These are phyloP conservation scores for Aspergillus mulundensis DNA, from an alignment of 495 filamentous ascomycete species.

Conservation along the genomic window DNA sequence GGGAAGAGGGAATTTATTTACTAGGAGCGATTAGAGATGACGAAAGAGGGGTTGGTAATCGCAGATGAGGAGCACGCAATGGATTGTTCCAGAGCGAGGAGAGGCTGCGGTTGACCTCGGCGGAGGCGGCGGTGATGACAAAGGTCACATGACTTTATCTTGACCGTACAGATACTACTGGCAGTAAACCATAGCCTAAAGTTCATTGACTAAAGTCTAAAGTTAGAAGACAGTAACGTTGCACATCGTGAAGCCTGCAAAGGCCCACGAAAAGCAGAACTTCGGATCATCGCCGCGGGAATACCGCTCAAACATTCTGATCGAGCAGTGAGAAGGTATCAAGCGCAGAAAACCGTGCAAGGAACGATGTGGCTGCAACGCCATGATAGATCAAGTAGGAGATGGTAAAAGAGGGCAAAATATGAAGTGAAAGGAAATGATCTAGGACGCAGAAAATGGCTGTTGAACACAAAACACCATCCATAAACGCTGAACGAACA, in stretches of 20 bases:
- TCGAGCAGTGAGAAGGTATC: constrained; percentile 6
- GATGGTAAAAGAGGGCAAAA: constrained; percentile 1
- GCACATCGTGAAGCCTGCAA: not conserved
- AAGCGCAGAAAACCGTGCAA: constrained; percentile 15
- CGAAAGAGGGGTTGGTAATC: constrained; percentile 6
- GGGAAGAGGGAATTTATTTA: constrained; percentile 2
- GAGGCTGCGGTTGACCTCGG: not conserved
- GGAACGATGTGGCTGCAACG: constrained; percentile 1
- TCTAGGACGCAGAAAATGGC: constrained; percentile 32
- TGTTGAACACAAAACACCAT: constrained; percentile 28
- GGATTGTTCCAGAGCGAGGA: constrained; percentile 1
- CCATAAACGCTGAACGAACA: constrained; percentile 31
- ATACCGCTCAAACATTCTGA: not conserved
- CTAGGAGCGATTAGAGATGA: not conserved
- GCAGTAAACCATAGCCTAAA: not conserved
- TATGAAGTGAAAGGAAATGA: constrained; percentile 15
- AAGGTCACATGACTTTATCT: not conserved
- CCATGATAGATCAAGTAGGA: constrained; percentile 8
- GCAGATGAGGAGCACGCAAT: not conserved
- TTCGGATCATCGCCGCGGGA: not conserved
- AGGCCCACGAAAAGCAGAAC: not conserved
- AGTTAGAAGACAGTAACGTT: not conserved
- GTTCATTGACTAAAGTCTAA: not conserved
- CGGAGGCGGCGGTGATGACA: not conserved
- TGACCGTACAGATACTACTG: not conserved